A percentile compares a stretch with the other conserved stretches of the same genome.
Evolutionary conservation across 192 early-diverging fungal species (phyloP).

Genomic region (Coemansia sp.): DNA sequence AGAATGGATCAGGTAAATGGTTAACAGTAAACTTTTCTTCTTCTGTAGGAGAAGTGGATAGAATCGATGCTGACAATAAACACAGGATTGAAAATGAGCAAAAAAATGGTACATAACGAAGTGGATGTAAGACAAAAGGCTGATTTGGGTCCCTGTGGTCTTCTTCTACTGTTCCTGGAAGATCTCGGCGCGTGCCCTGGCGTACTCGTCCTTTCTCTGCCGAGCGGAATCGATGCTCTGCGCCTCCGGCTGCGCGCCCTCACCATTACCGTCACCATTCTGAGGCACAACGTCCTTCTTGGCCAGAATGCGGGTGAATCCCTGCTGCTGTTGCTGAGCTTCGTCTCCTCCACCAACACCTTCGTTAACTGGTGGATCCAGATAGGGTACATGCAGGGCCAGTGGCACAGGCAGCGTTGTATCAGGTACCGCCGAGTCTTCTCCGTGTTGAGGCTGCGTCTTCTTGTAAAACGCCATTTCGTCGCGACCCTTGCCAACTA

Average conservation of each 20-base stretch:
- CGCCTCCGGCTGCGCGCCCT: not conserved
- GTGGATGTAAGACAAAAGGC: no score
- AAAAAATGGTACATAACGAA: no score
- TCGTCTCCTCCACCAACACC: not conserved
- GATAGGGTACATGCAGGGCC: not conserved
- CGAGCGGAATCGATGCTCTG: slow-evolving; percentile 12
- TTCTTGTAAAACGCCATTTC: slow-evolving; percentile 33
- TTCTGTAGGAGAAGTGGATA: not conserved
- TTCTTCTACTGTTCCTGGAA: slow-evolving; percentile 22
- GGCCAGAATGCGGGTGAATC: slow-evolving; percentile 25
- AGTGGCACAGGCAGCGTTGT: not conserved
- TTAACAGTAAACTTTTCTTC: not conserved
- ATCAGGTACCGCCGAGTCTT: not conserved
- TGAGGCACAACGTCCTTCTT: slow-evolving; percentile 2
- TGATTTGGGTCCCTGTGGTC: not conserved
- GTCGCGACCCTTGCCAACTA: slow-evolving; percentile 19
- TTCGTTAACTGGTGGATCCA: not conserved
- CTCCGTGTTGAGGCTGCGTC: not conserved
- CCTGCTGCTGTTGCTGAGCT: slow-evolving; percentile 1
- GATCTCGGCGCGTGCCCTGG: slow-evolving; percentile 34
- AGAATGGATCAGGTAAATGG: no score
- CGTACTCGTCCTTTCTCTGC: slow-evolving; percentile 39
- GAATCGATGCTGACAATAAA: not conserved
- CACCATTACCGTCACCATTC: no score
- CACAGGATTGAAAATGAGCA: no score